These are phyloP conservation scores for Tillandsia leiboldiana DNA, from an alignment of 176 grass and related monocot genomes.

Conservation along the genomic window DNA sequence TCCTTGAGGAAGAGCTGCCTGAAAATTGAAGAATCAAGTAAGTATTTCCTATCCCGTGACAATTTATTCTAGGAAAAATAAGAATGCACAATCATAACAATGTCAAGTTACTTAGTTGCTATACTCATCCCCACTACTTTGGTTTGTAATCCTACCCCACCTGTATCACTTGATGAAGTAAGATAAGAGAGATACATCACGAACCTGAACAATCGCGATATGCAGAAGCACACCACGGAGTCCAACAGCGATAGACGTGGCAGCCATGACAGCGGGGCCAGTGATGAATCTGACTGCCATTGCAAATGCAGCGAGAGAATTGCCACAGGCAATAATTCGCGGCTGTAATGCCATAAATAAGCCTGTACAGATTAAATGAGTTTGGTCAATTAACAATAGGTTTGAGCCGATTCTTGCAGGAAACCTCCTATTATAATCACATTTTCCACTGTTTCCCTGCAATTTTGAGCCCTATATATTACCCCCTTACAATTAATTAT, in stretches of 20 bases:
- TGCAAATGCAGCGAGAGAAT: slow-evolving; percentile 34
- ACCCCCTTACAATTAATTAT: no score
- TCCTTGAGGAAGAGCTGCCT: slow-evolving; percentile 46
- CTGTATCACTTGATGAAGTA: not conserved
- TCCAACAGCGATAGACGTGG: slow-evolving; percentile 38
- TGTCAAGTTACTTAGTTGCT: not conserved
- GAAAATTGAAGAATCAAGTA: not conserved
- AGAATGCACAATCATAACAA: not conserved
- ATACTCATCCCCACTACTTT: not conserved
- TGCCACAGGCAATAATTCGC: slow-evolving; percentile 47
- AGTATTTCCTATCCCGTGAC: not conserved
- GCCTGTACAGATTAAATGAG: slow-evolving; percentile 10
- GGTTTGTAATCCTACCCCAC: not conserved
- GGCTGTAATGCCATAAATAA: slow-evolving; percentile 53
- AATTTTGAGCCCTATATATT: no score
- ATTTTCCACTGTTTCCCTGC: no score
- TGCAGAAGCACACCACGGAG: slow-evolving; percentile 37
- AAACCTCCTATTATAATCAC: no score
- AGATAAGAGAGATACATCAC: not conserved
- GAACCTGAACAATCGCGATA: slow-evolving; percentile 41
- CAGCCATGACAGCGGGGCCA: slow-evolving; percentile 43
- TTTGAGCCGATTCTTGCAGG: no score
- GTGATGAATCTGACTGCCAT: slow-evolving; percentile 43
- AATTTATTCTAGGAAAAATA: not conserved
- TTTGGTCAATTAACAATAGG: not conserved